Evolutionary conservation across 2,329 filamentous ascomycete genomes (phyloP).

Genomic region (Sclerotinia nivalis): DNA sequence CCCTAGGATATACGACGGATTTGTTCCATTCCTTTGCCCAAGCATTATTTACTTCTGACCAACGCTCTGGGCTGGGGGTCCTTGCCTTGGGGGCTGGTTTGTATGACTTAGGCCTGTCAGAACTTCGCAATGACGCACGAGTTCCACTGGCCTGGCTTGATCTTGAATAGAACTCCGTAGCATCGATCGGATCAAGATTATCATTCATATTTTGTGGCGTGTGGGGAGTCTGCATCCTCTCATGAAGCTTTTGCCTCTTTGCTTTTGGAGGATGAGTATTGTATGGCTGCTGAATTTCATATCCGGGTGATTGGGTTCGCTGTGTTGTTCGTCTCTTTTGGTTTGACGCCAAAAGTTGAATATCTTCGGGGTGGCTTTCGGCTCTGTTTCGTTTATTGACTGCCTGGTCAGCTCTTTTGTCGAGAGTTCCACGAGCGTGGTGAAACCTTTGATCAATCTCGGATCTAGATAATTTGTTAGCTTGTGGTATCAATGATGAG

Average conservation of each 20-base stretch:
- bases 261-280: not conserved
- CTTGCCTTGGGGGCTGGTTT: slow-evolving; percentile 15
- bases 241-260: slow-evolving; percentile 12
- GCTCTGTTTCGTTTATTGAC: not conserved
- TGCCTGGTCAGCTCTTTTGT: not conserved
- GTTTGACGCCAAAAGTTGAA: not conserved
- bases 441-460: not conserved
- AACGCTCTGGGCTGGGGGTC: slow-evolving; percentile 42
- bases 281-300: not conserved
- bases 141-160: slow-evolving; percentile 1
- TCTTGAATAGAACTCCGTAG: slow-evolving; percentile 12
- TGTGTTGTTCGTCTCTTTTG: not conserved
- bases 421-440: not conserved
- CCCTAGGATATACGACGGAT: slow-evolving; percentile 61
- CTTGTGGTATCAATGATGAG: not conserved
- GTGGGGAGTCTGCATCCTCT: not conserved
- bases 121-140: slow-evolving; percentile 27
- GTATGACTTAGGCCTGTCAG: not conserved
- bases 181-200: not conserved
- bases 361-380: not conserved
- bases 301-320: not conserved
- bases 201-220: not conserved
- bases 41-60: slow-evolving; percentile 52
- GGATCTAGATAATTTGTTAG: not conserved
- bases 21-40: slow-evolving; percentile 57